Conservation (phyloP, 257 asterid species). For the Primulina huaijiensis region DNA sequence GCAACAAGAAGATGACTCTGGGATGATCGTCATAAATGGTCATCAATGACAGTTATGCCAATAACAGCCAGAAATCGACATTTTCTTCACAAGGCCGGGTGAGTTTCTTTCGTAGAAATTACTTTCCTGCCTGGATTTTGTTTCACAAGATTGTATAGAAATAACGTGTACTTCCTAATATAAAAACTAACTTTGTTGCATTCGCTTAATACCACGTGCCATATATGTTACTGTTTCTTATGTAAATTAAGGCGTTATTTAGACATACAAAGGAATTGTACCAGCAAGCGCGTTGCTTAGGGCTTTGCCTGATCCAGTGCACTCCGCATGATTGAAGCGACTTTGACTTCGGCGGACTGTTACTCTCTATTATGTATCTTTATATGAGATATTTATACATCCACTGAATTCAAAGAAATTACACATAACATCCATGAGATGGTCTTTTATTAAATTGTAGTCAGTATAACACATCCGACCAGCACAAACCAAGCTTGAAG, state of each 20-base stretch:
- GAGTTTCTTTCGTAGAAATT: slow-evolving; percentile 12
- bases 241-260: too few relatives aligned
- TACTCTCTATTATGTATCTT: too few relatives aligned
- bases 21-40: slow-evolving; percentile 22
- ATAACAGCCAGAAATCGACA: slow-evolving; percentile 6
- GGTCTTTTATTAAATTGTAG: too few relatives aligned
- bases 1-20: slow-evolving; percentile 33
- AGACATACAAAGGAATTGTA: not conserved
- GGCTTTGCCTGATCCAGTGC: not conserved
- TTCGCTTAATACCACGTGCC: not conserved
- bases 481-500: too few relatives aligned
- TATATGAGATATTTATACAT: too few relatives aligned
- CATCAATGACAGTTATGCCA: slow-evolving; percentile 26
- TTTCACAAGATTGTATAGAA: slow-evolving; percentile 14
- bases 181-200: too few relatives aligned
- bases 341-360: too few relatives aligned
- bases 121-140: slow-evolving; percentile 27
- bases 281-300: not conserved
- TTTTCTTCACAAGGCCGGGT: slow-evolving; percentile 12
- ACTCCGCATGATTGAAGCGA: not conserved
- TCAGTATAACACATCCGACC: too few relatives aligned
- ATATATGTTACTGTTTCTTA: not conserved
- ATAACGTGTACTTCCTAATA: too few relatives aligned
- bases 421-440: too few relatives aligned
- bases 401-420: too few relatives aligned